Conservation (phyloP, 2,329 filamentous ascomycete genomes). For the Nemania sp. region DNA sequence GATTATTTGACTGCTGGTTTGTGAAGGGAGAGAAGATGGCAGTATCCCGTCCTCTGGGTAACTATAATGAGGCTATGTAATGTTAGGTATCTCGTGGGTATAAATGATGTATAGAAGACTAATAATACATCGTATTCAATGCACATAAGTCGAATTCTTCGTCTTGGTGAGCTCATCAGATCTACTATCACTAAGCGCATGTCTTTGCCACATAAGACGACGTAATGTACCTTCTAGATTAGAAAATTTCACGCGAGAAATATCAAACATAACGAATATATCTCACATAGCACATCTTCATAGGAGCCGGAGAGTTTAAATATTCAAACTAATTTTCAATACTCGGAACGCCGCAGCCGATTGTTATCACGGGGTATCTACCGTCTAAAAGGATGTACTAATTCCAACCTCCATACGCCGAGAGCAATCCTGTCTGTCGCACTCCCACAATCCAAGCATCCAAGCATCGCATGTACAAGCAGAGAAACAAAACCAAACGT, state of each 20-base stretch:
- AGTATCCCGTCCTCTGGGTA: too few relatives aligned
- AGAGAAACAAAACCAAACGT: background rate
- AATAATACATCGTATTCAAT: too few relatives aligned
- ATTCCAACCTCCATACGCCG: background rate
- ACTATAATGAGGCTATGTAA: too few relatives aligned
- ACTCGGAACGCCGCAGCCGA: background rate
- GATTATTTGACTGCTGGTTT: background rate
- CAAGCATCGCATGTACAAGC: background rate
- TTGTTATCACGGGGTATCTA: background rate
- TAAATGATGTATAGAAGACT: too few relatives aligned
- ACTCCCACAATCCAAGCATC: background rate
- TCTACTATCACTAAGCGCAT: too few relatives aligned
- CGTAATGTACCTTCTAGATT: too few relatives aligned
- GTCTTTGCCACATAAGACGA: too few relatives aligned
- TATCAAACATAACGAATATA: too few relatives aligned
- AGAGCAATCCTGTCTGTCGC: background rate
- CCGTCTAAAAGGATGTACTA: background rate
- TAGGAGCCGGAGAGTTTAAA: background rate
- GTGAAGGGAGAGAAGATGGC: background rate
- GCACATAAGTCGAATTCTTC: too few relatives aligned
- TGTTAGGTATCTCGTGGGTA: too few relatives aligned
- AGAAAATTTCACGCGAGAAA: too few relatives aligned
- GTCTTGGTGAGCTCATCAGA: too few relatives aligned
- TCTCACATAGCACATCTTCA: background rate
- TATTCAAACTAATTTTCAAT: background rate